Evolutionary conservation across 106 monocot species (phyloP), one percentile per base, ranked within the genome.

Genomic region (Platanthera zijinensis): DNA sequence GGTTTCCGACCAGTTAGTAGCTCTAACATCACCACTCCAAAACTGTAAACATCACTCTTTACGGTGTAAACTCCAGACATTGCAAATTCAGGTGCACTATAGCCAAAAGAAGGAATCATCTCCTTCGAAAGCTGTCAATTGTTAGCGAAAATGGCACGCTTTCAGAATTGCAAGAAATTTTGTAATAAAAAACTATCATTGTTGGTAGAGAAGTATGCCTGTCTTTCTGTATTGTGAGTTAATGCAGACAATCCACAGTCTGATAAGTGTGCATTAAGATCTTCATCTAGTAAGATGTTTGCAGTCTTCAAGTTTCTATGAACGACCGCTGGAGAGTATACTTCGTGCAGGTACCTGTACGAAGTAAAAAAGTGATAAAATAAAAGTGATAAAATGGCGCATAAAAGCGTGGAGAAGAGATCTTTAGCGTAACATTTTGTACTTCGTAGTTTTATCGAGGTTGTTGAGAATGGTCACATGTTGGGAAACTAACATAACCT

Each of bases 11-110:
- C 96, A 52, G 96, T 93, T 78, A 96, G 76, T 47, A 93, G 81
- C 77, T 96, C 96, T 79, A 93, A 77, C 93, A 93, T 91, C 49
- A 93, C 87, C 5, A 93, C 89, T 62, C 93, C 96, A 72, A 96
- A 93, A 82, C 93, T 96, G 79, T 93, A 96, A 18, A 96, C 96
- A 79, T 96, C 96, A 73, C 93, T 96, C 72, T 90, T 96, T 62
- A 89, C 75, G 3, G 96, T 96, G 77, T 93, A 96, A 72, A 89
- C 48, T 48, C 96, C 96, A 79, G 96, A 93, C 89, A 96, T 89
- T 0, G 90, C 93, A 74, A 89, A 89, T 74, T 96, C 96, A 18
- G 96, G 96, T 76, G 96, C 92, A 81, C 89, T 93, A 54, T 96
- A 96, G 75, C 95, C 95, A 78, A 93, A 93, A 51, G 96, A 96